Evolutionary conservation across 1,139 yeast species (phyloP).

Genomic region (Tardiomyces digboiensis): DNA sequence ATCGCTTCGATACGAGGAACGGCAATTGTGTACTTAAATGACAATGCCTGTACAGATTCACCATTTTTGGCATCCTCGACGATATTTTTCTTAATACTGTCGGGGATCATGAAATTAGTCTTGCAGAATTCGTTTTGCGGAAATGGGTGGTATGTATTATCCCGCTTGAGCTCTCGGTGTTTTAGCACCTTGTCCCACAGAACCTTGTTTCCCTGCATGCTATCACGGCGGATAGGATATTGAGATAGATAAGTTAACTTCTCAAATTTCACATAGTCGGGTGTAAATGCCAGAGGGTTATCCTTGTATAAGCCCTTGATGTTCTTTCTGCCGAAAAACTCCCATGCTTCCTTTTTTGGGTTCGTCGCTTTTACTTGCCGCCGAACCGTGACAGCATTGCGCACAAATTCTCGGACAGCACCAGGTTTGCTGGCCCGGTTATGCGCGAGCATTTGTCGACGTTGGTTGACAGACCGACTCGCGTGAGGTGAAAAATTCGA

Average conservation of each 20-base stretch:
- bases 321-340: constrained; percentile 74
- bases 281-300: constrained; percentile 69
- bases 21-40: constrained; percentile 71
- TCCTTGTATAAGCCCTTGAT: constrained; percentile 72
- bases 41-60: constrained; percentile 62
- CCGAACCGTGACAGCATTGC: background rate
- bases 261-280: constrained; percentile 67
- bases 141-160: constrained; percentile 44
- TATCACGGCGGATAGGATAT: constrained; percentile 34
- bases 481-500: background rate
- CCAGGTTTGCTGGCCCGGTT: background rate
- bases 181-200: constrained; percentile 10
- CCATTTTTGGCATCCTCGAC: constrained; percentile 45
- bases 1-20: constrained; percentile 85
- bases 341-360: background rate
- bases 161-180: constrained; percentile 9
- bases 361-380: background rate
- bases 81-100: constrained; percentile 50
- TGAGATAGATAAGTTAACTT: constrained; percentile 59
- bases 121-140: constrained; percentile 62
- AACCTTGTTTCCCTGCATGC: constrained; percentile 8
- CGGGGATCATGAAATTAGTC: constrained; percentile 54
- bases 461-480: background rate
- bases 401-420: background rate
- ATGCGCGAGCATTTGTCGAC: background rate